These are phyloP conservation scores for Calcarisporium arbuscula DNA, from an alignment of 2,329 filamentous ascomycete species.

Conservation along the genomic window DNA sequence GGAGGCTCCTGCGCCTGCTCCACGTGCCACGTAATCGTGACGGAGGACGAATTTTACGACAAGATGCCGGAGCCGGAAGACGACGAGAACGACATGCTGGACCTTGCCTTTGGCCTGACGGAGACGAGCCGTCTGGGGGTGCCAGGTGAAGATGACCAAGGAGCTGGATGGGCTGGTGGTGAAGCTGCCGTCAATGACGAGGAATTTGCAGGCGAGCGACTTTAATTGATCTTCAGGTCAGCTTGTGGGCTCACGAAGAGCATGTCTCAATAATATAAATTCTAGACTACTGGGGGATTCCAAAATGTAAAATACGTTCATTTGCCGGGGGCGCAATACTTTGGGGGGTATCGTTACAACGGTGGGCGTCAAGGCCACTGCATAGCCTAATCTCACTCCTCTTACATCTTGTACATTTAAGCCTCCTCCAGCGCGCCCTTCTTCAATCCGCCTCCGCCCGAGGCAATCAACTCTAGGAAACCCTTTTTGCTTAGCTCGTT, in stretches of 20 bases:
- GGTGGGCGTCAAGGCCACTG: constrained; percentile 4
- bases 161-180: constrained; percentile 84
- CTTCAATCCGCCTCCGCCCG: constrained; percentile 53
- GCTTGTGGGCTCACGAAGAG: no score
- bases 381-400: constrained; percentile 11
- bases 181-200: constrained; percentile 83
- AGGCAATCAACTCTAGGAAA: constrained; percentile 83
- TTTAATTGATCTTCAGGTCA: constrained; percentile 46
- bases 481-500: constrained; percentile 97
- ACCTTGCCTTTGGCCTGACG: constrained; percentile 82
- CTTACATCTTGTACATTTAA: constrained; percentile 19
- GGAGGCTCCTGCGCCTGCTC: constrained; percentile 91
- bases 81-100: constrained; percentile 85
- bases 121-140: constrained; percentile 80
- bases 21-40: constrained; percentile 85
- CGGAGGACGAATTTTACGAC: constrained; percentile 67
- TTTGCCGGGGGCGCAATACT: constrained; percentile 4
- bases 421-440: constrained; percentile 54
- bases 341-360: constrained; percentile 8
- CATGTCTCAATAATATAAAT: no score
- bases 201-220: constrained; percentile 93
- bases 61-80: constrained; percentile 72
- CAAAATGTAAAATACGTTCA: no score
- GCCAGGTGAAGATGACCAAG: constrained; percentile 87
- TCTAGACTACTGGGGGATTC: no score